Conservation (phyloP, 2,329 filamentous ascomycete species). For the Trichoderma lentiforme region DNA sequence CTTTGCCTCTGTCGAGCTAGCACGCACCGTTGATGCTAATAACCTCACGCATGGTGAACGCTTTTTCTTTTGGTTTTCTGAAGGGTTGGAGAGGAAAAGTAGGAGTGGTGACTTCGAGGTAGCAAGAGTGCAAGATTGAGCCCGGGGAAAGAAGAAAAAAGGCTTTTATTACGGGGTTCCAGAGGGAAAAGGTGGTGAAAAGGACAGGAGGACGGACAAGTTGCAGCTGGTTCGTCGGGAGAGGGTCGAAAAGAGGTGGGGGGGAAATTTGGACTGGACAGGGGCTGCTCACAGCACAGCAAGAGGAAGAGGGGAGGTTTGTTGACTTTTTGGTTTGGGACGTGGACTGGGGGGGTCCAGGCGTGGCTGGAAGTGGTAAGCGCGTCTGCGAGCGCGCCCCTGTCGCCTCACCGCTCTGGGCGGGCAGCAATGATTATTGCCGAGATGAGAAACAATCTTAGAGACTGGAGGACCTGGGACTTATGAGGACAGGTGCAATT, state of each 20-base stretch:
- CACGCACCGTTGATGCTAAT: conserved; percentile 95
- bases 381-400: conserved; percentile 28
- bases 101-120: conserved; percentile 30
- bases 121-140: conserved; percentile 27
- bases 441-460: not conserved
- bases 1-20: conserved; percentile 14
- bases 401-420: conserved; percentile 23
- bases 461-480: too few relatives aligned
- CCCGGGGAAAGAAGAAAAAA: conserved; percentile 27
- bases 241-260: conserved; percentile 39
- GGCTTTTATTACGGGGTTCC: conserved; percentile 20
- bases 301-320: conserved; percentile 31
- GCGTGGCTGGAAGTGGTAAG: conserved; percentile 35
- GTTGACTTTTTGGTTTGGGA: conserved; percentile 33
- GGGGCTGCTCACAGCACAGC: conserved; percentile 25
- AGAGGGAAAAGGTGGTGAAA: conserved; percentile 24
- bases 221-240: conserved; percentile 18
- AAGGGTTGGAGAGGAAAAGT: conserved; percentile 19
- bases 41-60: conserved; percentile 91
- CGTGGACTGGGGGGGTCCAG: conserved; percentile 18
- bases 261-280: conserved; percentile 43
- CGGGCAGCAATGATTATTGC: conserved; percentile 6
- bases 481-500: too few relatives aligned
- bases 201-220: conserved; percentile 25
- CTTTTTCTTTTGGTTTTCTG: conserved; percentile 19